phyloP scores from a whole-genome alignment of 1,284 basidiomycete genomes.

The Boletellus deceptivus region DNA sequence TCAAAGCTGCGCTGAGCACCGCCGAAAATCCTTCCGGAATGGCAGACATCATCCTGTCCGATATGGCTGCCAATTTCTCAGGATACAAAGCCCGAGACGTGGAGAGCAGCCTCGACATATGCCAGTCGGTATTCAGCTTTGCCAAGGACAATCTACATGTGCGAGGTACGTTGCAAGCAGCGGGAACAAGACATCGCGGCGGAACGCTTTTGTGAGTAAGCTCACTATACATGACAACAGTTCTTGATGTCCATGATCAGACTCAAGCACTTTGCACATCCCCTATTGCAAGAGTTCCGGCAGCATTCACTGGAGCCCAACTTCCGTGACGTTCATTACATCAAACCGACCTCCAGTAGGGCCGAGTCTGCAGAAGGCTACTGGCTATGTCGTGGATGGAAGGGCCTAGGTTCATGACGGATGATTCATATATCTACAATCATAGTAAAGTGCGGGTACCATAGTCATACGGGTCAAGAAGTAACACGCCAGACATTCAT shows the following conservation, averaged over 20 bases:
- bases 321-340: slow-evolving; percentile 56
- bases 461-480: slow-evolving; percentile 11
- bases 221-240: not conserved
- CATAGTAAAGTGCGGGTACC: slow-evolving; percentile 18
- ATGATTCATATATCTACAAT: not conserved
- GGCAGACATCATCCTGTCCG: slow-evolving; percentile 72
- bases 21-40: slow-evolving; percentile 41
- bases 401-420: slow-evolving; percentile 13
- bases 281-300: slow-evolving; percentile 55
- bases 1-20: slow-evolving; percentile 47
- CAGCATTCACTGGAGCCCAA: slow-evolving; percentile 48
- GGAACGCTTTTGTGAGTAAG: slow-evolving; percentile 67
- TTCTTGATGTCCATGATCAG: slow-evolving; percentile 35
- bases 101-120: slow-evolving; percentile 61
- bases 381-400: slow-evolving; percentile 69
- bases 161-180: slow-evolving; percentile 40
- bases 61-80: slow-evolving; percentile 74
- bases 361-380: slow-evolving; percentile 71
- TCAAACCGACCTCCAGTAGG: slow-evolving; percentile 70
- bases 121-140: slow-evolving; percentile 62
- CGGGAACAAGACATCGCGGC: slow-evolving; percentile 37
- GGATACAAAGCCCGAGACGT: slow-evolving; percentile 62
- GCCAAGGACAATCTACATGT: slow-evolving; percentile 50
- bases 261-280: slow-evolving; percentile 74
- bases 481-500: not conserved